Evolutionary conservation across 192 early-diverging fungal species (phyloP), one percentile per base, ranked within the genome.

Genomic region (Coemansia sp.): DNA sequence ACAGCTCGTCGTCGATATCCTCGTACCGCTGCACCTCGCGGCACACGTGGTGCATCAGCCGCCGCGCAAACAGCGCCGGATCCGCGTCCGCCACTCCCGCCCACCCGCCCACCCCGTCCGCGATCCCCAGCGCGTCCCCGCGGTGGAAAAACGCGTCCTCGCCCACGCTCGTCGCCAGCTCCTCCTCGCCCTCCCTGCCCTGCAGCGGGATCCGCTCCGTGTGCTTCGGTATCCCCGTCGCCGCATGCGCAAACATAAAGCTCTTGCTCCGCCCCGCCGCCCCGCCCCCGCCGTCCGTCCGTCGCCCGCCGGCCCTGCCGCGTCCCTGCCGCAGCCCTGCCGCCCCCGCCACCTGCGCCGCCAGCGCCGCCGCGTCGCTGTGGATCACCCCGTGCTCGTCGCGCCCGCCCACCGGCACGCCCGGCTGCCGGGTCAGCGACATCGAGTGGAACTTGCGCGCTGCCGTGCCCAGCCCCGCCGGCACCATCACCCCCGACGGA

Each of bases 91-190:
- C 73, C 36, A 83, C 83, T 5, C 90, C 83, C 20, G 82, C 72
- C 96, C 96, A 98, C 21, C 94, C 94, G 26, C 96, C 94, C 9
- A 98, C 94, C 5, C 96, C 96, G 60, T 96, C 93, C 6, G 93
- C 92, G 5, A 96, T 93, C 14, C 96, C 93, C 16, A 98, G 60
- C 3, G 90, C 84, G 62, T 98, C 93, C 17, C 83, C 61, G 50
- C 94, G 82, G 45, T 76, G 64, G 62, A 98, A 98, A 65, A 91
- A 98, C 5, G 93, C 89, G 64, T 98, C 96, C 72, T 98, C 94
- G 21, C 96, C 96, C 23, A 88, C 88, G 42, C 84, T 82, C 12
- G 84, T 87, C 18, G 71, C 75, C 61, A 89, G 82, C 51, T 83
- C 72, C 16, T 80, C 79, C 15, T 58, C 63, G 3, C 47, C 11